Evolutionary conservation across 345 rosid species (phyloP).

Genomic region (Acer campestre): DNA sequence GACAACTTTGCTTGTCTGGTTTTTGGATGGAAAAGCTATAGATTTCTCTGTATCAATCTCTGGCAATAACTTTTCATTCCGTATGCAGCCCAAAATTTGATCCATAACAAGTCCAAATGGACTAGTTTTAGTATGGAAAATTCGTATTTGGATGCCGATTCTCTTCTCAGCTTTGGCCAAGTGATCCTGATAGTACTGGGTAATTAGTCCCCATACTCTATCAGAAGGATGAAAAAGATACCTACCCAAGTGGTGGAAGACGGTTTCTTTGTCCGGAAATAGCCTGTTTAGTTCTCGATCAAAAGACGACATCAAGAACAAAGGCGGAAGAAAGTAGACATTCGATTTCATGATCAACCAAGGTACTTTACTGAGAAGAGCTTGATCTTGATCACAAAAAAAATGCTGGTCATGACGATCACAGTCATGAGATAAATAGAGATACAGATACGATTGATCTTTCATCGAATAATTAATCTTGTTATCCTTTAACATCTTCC

Average conservation of each 20-base stretch:
- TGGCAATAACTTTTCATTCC: slow-evolving; percentile 15
- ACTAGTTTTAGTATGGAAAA: slow-evolving; percentile 10
- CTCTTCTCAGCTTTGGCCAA: slow-evolving; percentile 12
- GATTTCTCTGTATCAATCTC: slow-evolving; percentile 3
- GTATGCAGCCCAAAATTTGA: slow-evolving; percentile 13
- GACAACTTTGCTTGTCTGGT: slow-evolving; percentile 7
- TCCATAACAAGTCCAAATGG: slow-evolving; percentile 16
- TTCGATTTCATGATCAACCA: slow-evolving; percentile 25
- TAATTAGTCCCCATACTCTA: slow-evolving; percentile 13
- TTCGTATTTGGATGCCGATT: slow-evolving; percentile 19
- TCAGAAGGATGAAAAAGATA: slow-evolving; percentile 20
- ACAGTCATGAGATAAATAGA: slow-evolving; percentile 18
- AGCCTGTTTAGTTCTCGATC: slow-evolving; percentile 16
- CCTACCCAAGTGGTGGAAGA: slow-evolving; percentile 26
- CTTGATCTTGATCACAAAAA: slow-evolving; percentile 22
- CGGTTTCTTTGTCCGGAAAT: slow-evolving; percentile 26
- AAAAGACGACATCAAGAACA: slow-evolving; percentile 22
- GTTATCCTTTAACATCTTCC: slow-evolving; percentile 15
- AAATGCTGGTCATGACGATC: slow-evolving; percentile 22
- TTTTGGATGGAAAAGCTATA: not conserved
- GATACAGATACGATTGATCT: slow-evolving; percentile 9
- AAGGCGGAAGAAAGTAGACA: slow-evolving; percentile 19
- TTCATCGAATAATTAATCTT: slow-evolving; percentile 8
- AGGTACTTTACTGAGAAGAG: slow-evolving; percentile 11
- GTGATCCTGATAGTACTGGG: slow-evolving; percentile 8